These are phyloP conservation scores for Trichoderma afroharzianum DNA, from an alignment of 2,329 filamentous ascomycete species.

Conservation along the genomic window DNA sequence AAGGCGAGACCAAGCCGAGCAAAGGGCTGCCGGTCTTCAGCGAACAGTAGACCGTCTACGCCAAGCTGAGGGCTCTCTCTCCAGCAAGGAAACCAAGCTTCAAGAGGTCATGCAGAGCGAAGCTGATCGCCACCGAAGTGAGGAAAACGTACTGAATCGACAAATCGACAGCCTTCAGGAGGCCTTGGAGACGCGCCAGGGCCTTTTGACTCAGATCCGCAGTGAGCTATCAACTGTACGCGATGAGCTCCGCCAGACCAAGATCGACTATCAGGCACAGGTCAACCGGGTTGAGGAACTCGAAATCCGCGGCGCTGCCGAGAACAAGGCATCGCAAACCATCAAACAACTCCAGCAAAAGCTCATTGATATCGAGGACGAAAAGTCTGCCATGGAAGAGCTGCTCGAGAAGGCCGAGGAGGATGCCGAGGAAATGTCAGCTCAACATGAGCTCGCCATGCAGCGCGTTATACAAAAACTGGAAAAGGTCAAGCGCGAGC, in stretches of 20 bases:
- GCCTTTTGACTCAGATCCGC: slow-evolving; percentile 61
- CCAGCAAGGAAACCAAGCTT: slow-evolving; percentile 63
- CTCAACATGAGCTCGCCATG: slow-evolving; percentile 42
- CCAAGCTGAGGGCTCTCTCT: slow-evolving; percentile 62
- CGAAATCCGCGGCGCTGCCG: slow-evolving; percentile 52
- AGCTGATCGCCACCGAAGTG: slow-evolving; percentile 65
- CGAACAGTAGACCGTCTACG: slow-evolving; percentile 68
- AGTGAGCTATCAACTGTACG: slow-evolving; percentile 62
- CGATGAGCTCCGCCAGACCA: slow-evolving; percentile 67
- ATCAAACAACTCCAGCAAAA: slow-evolving; percentile 50
- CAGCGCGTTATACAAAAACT: slow-evolving; percentile 47
- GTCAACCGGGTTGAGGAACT: slow-evolving; percentile 71
- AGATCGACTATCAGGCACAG: slow-evolving; percentile 59
- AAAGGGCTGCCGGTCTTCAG: slow-evolving; percentile 64
- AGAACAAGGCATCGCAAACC: slow-evolving; percentile 41
- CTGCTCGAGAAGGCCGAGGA: slow-evolving; percentile 54
- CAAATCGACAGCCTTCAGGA: slow-evolving; percentile 72
- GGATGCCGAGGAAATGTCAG: slow-evolving; percentile 46
- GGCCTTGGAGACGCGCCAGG: slow-evolving; percentile 64
- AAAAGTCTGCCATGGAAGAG: slow-evolving; percentile 42
- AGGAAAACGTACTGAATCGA: slow-evolving; percentile 66
- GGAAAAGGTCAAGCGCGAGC: slow-evolving; percentile 49
- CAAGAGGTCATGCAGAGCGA: slow-evolving; percentile 68
- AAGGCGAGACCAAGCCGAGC: slow-evolving; percentile 50
- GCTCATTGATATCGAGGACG: slow-evolving; percentile 55